These are phyloP conservation scores for Phaeosphaeriaceae sp. DNA, from an alignment of 2,329 filamentous ascomycete species.

Conservation along the genomic window DNA sequence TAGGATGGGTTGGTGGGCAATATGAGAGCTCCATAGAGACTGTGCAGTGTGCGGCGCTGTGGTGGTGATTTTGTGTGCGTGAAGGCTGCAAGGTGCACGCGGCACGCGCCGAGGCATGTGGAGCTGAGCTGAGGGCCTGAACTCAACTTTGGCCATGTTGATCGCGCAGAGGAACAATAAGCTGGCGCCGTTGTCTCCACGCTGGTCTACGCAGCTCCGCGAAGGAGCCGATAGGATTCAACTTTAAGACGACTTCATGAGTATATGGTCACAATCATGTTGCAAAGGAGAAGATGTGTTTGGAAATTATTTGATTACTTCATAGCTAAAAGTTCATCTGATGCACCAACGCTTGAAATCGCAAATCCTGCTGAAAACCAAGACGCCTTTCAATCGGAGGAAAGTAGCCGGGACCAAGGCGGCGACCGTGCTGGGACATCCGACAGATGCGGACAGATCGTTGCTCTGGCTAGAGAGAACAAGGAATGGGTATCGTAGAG, in stretches of 20 bases:
- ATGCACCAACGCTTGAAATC: constrained; percentile 3
- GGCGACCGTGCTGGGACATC: constrained; percentile 10
- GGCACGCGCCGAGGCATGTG: constrained; percentile 15
- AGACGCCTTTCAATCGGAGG: constrained; percentile 15
- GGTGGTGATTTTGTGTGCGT: constrained; percentile 19
- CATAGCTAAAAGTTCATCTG: not conserved
- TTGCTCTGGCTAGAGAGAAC: constrained; percentile 10
- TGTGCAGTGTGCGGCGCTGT: constrained; percentile 20
- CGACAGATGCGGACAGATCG: constrained; percentile 2
- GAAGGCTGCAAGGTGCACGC: constrained; percentile 13
- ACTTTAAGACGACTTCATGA: not conserved
- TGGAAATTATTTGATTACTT: constrained; percentile 12
- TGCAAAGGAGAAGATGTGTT: too few species aligned
- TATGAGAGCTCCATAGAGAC: constrained; percentile 27
- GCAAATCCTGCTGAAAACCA: constrained; percentile 4
- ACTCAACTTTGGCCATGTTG: not conserved
- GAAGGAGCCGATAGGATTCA: not conserved
- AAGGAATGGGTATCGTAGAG: constrained; percentile 44
- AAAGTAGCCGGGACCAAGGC: constrained; percentile 9
- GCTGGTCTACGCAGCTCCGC: not conserved
- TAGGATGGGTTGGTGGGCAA: constrained; percentile 7
- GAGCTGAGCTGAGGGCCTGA: not conserved
- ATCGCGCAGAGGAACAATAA: too few species aligned
- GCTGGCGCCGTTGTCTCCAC: too few species aligned
- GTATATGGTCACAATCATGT: too few species aligned